These are phyloP conservation scores for Rhizopus sp. DNA, from an alignment of 371 early-diverging fungal species.

Conservation along the genomic window DNA sequence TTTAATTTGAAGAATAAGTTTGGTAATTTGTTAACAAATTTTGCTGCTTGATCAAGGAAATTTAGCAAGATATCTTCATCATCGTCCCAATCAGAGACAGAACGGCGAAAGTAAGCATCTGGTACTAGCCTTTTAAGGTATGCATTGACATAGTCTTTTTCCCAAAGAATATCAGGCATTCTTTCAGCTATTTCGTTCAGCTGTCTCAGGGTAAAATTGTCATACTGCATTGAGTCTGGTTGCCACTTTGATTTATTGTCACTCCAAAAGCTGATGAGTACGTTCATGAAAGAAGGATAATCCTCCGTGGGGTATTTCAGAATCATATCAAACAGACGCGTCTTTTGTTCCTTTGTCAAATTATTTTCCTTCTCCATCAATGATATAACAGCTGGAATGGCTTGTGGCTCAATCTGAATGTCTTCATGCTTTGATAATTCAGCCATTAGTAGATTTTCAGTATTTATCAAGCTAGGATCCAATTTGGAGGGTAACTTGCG, in stretches of 20 bases:
- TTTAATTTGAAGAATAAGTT: slow-evolving; percentile 21
- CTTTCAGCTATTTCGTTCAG: slow-evolving; percentile 13
- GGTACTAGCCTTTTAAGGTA: slow-evolving; percentile 31
- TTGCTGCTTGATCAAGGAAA: slow-evolving; percentile 21
- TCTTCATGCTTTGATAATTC: slow-evolving; percentile 1
- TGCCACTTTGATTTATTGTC: neutral
- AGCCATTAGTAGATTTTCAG: slow-evolving; percentile 8
- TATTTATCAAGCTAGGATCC: slow-evolving; percentile 12
- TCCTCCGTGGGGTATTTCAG: slow-evolving; percentile 12
- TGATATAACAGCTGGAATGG: slow-evolving; percentile 10
- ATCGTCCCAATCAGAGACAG: slow-evolving; percentile 32
- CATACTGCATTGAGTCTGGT: neutral
- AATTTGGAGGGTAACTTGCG: slow-evolving; percentile 8
- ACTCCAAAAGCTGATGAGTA: slow-evolving; percentile 12
- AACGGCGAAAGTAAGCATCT: slow-evolving; percentile 4
- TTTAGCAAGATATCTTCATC: slow-evolving; percentile 10
- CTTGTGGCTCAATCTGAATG: slow-evolving; percentile 11
- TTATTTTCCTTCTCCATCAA: neutral
- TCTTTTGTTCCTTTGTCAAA: neutral
- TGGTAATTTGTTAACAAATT: slow-evolving; percentile 26
- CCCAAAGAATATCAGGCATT: slow-evolving; percentile 16
- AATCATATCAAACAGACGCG: slow-evolving; percentile 2
- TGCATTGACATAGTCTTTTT: slow-evolving; percentile 9
- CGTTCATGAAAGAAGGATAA: slow-evolving; percentile 8
- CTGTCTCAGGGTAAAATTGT: slow-evolving; percentile 24